Base-by-base conservation (phyloP, 768 basidiomycete genomes). In the Coprinellus aureogranulatus region DNA sequence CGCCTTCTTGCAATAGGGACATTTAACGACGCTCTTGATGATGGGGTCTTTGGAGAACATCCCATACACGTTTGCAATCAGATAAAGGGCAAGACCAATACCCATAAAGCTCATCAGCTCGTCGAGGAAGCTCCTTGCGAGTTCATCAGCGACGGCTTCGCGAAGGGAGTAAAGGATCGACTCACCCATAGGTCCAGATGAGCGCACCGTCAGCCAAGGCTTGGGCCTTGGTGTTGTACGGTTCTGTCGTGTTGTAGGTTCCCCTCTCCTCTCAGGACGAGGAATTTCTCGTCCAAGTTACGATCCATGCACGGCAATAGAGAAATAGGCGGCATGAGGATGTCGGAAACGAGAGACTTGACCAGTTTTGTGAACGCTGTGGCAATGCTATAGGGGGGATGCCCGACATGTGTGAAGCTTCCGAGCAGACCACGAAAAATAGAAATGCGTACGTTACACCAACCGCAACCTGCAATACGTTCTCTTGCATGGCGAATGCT, bases 381-480 rank as follows among this genome's bases (percentile, higher is more conserved):
- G 18, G 77, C 77, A 45, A 75, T 68, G 53, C 68, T 72, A 42
- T 5, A 31, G 48, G 28, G 26, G 37, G 53, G 6, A n/a, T n/a
- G n/a, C n/a, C n/a, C n/a, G n/a, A n/a, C n/a, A n/a, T n/a, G 39
- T 16, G 22, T n/a, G 22, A 28, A 27, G 25, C 46, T 5, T 0
- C 2, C n/a, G n/a, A n/a, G n/a, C n/a, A 10, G 20, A 26, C 14
- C 47, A 12, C 8, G 22, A 0, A 16, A 25, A 11, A 20, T 6
- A 34, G 34, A 23, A 22, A 14, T 39, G 45, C 69, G 26, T 54
- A 72, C 72, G 77, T 77, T 6, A 80, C 62, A 72, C 77, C 77
- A 47, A 79, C 70, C 16, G 77, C 76, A 31, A 80, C 76, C 61
- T 79, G 77, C 8, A 80, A 66, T 10, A 80, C 77, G 61, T 75